Percentiles rank a stretch among this genome's conserved stretches.
These are phyloP conservation scores for Pestalotiopsis sp. DNA, from an alignment of 2,329 filamentous ascomycete genomes.

Conservation along the genomic window DNA sequence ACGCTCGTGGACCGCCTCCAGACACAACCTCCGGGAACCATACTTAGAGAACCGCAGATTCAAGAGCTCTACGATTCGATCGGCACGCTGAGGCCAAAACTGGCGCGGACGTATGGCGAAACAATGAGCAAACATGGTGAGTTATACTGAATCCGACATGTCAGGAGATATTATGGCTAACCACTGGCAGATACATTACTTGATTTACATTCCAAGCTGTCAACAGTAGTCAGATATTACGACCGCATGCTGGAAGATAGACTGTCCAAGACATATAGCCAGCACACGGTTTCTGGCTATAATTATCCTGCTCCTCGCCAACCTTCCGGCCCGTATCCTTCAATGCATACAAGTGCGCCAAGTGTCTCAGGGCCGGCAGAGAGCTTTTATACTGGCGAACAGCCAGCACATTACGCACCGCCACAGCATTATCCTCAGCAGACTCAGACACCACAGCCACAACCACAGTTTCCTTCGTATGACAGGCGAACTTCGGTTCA, in stretches of 20 bases:
- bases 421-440: conserved; percentile 55
- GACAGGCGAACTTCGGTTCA: conserved; percentile 44
- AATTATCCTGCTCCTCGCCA: conserved; percentile 54
- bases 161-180: conserved; percentile 32
- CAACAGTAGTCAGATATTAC: conserved; percentile 95
- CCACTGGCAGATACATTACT: conserved; percentile 74
- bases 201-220: conserved; percentile 91
- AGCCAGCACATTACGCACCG: conserved; percentile 48
- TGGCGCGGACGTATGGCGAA: conserved; percentile 94
- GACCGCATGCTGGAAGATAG: conserved; percentile 97
- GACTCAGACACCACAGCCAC: conserved; percentile 44
- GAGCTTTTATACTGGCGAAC: conserved; percentile 78
- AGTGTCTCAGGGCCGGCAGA: conserved; percentile 62
- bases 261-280: conserved; percentile 87
- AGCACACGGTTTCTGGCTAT: conserved; percentile 72
- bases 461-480: conserved; percentile 47
- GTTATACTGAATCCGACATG: conserved; percentile 26
- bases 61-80: conserved; percentile 98
- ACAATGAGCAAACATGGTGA: conserved; percentile 99
- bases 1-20: conserved; percentile 93
- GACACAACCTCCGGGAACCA: conserved; percentile 92
- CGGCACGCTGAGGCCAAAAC: conserved; percentile 86
- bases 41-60: conserved; percentile 94
- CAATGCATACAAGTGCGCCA: conserved; percentile 58
- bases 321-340: conserved; percentile 69